Evolutionary conservation across 352 stramenopile species (phyloP).

Genomic region (Hyphochytrium catenoides): DNA sequence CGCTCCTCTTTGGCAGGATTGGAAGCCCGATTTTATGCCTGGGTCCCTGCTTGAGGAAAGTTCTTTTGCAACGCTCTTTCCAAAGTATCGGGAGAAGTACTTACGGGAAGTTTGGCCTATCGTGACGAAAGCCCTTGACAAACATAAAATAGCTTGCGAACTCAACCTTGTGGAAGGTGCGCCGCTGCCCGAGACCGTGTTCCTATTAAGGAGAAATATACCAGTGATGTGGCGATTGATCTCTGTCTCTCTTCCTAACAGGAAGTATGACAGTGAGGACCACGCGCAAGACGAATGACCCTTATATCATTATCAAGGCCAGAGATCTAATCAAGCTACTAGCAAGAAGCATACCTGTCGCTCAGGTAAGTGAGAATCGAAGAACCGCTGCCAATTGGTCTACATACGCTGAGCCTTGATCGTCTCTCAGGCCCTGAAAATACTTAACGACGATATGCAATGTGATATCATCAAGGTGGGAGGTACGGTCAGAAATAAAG

Average conservation of each 20-base stretch:
- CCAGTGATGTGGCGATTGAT: too few species aligned
- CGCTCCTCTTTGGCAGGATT: slow-evolving; percentile 12
- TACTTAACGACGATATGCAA: slow-evolving; percentile 93
- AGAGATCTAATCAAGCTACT: slow-evolving; percentile 97
- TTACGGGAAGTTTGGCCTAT: slow-evolving; percentile 94
- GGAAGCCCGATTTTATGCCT: slow-evolving; percentile 60
- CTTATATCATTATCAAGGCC: slow-evolving; percentile 95
- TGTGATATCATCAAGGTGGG: slow-evolving; percentile 99
- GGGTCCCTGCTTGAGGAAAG: slow-evolving; percentile 88
- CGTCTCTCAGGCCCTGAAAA: slow-evolving; percentile 58
- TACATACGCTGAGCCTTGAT: too few species aligned
- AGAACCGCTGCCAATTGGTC: too few species aligned
- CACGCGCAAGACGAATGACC: slow-evolving; percentile 84
- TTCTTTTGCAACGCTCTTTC: slow-evolving; percentile 98
- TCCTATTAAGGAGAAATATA: too few species aligned
- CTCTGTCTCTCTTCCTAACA: too few species aligned
- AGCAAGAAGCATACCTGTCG: slow-evolving; percentile 86
- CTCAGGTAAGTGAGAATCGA: slow-evolving; percentile 37
- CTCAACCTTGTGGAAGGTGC: slow-evolving; percentile 96
- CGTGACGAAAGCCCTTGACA: slow-evolving; percentile 88
- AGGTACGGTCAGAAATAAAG: slow-evolving; percentile 94
- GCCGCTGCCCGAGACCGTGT: slow-evolving; percentile 80
- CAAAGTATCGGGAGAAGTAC: slow-evolving; percentile 98
- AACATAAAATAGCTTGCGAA: slow-evolving; percentile 84
- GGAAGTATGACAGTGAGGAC: slow-evolving; percentile 69